Evolutionary conservation across 2,329 filamentous ascomycete species (phyloP).

Genomic region (Monosporascus sp.): DNA sequence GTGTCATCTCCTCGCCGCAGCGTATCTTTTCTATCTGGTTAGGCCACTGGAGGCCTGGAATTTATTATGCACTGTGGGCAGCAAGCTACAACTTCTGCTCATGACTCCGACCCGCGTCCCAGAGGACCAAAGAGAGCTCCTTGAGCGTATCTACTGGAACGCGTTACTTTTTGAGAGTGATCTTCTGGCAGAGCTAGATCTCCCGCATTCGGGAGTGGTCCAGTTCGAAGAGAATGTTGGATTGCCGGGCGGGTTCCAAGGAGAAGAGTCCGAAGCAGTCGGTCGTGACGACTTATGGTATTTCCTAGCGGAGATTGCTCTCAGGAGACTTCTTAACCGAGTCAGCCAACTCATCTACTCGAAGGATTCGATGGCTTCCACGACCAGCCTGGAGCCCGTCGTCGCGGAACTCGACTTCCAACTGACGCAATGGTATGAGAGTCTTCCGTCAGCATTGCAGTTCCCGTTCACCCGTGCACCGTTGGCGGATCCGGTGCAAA

Average conservation of each 20-base stretch:
- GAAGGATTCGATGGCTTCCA: constrained; percentile 65
- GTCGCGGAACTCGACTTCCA: constrained; percentile 79
- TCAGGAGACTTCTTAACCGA: constrained; percentile 70
- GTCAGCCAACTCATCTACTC: constrained; percentile 77
- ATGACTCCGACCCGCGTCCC: constrained; percentile 69
- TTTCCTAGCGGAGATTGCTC: constrained; percentile 75
- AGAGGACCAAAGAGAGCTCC: constrained; percentile 63
- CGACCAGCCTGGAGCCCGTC: constrained; percentile 68
- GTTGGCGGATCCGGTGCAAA: constrained; percentile 69
- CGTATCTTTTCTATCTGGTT: constrained; percentile 78
- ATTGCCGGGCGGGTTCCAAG: constrained; percentile 71
- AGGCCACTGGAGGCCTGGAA: constrained; percentile 81
- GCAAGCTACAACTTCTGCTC: constrained; percentile 73
- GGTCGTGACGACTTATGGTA: constrained; percentile 81
- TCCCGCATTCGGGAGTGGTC: constrained; percentile 77
- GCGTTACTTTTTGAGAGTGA: constrained; percentile 75
- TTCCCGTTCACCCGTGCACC: constrained; percentile 67
- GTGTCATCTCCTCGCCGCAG: constrained; percentile 73
- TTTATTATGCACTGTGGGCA: constrained; percentile 71
- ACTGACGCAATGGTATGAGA: constrained; percentile 79
- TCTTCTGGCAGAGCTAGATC: constrained; percentile 70
- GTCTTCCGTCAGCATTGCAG: constrained; percentile 66
- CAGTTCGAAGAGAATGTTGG: constrained; percentile 77
- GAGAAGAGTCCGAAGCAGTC: constrained; percentile 57
- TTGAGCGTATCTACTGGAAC: constrained; percentile 81